These are phyloP conservation scores for Herpomyces periplanetae DNA, from an alignment of 2,329 filamentous ascomycete genomes.

Conservation along the genomic window DNA sequence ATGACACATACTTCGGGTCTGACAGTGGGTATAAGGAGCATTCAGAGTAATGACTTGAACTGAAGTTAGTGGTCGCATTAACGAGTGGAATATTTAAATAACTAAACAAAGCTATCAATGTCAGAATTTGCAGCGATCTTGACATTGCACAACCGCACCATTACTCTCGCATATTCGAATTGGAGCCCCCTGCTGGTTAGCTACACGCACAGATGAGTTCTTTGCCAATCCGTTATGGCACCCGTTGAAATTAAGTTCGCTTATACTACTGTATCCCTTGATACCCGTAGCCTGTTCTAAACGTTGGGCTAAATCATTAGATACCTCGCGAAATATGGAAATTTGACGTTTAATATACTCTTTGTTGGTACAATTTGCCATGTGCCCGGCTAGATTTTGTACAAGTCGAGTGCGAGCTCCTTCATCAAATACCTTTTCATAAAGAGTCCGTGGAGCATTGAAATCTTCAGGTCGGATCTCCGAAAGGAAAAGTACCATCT, in stretches of 20 bases:
- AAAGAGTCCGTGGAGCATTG: conserved; percentile 15
- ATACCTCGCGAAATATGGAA: conserved; percentile 21
- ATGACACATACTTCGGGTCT: no score
- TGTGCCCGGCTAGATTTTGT: conserved; percentile 19
- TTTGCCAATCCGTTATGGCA: conserved; percentile 19
- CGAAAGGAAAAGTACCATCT: conserved; percentile 13
- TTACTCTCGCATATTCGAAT: no score
- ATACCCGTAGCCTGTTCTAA: conserved; percentile 21
- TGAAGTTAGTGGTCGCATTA: no score
- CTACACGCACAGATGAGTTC: conserved; percentile 10
- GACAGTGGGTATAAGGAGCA: no score
- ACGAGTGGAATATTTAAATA: no score
- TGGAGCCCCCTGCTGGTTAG: no score
- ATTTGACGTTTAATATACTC: conserved; percentile 23
- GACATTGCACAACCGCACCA: no score
- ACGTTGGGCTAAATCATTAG: conserved; percentile 15
- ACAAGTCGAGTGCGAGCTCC: conserved; percentile 17
- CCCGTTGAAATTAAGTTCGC: conserved; percentile 16
- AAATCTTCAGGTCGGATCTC: conserved; percentile 15
- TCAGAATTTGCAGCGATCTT: no score
- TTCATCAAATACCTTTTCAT: conserved; percentile 20
- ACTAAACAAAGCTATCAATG: no score
- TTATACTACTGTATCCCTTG: conserved; percentile 18
- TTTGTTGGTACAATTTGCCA: conserved; percentile 15
- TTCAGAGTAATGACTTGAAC: no score